Conservation (phyloP, 2,329 filamentous ascomycete genomes). For the Botryotinia globosa region DNA sequence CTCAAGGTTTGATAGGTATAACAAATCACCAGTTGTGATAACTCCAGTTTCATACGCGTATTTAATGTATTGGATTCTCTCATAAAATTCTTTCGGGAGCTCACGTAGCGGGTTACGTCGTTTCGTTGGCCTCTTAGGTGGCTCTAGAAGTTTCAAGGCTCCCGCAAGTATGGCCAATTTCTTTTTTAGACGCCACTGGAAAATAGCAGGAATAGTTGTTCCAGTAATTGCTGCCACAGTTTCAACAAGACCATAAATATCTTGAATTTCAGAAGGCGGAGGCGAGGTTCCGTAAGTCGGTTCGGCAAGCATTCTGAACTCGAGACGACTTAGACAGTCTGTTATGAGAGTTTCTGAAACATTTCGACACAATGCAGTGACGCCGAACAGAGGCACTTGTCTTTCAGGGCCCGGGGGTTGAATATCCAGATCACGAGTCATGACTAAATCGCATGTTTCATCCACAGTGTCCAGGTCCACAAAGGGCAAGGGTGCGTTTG, state of each 20-base stretch:
- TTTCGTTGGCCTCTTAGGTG: background rate
- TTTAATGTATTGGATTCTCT: background rate
- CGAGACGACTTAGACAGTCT: constrained; percentile 9
- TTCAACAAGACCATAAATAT: background rate
- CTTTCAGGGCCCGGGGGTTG: background rate
- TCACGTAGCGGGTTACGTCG: background rate
- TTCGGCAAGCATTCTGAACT: background rate
- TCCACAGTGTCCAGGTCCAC: background rate
- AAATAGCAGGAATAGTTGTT: constrained; percentile 9
- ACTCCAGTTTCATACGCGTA: background rate
- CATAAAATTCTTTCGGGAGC: background rate
- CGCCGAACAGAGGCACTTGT: background rate
- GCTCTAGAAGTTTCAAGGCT: background rate
- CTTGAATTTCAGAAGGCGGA: background rate
- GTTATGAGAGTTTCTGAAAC: constrained; percentile 17
- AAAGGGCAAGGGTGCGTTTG: background rate
- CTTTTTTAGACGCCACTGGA: background rate
- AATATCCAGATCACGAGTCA: background rate
- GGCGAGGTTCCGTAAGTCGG: background rate
- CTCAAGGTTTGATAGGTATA: constrained; percentile 1
- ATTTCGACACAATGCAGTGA: constrained; percentile 11
- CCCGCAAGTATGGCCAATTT: background rate
- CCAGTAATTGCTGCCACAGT: constrained; percentile 13
- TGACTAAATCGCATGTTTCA: constrained; percentile 8
- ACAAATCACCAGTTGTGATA: background rate